Percentiles rank a stretch among this genome's conserved stretches.
Conservation (phyloP, 495 filamentous ascomycete species). For the Trichocladium antarcticum region DNA sequence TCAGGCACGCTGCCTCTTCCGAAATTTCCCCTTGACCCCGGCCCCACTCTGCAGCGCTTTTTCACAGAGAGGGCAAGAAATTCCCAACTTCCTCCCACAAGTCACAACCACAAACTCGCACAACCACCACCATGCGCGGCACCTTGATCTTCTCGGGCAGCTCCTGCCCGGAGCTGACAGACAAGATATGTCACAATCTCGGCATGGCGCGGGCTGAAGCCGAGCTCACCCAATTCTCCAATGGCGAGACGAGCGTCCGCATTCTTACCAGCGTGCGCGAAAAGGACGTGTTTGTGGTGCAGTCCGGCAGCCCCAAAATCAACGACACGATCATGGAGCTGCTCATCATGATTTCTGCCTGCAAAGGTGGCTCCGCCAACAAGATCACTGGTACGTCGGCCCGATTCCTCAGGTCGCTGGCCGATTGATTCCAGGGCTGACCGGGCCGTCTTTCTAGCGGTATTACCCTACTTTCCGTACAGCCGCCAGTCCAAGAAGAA, state of each 20-base stretch:
- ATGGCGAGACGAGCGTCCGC: constrained; percentile 90
- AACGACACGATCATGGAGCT: constrained; percentile 99
- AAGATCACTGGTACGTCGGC: constrained; percentile 77
- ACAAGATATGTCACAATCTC: constrained; percentile 49
- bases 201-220: constrained; percentile 46
- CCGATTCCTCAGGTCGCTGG: not conserved
- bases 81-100: not conserved
- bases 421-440: not conserved
- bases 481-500: constrained; percentile 99
- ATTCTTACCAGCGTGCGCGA: constrained; percentile 89
- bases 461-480: constrained; percentile 98
- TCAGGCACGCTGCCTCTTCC: no score
- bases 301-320: constrained; percentile 92
- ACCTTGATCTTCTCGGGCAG: constrained; percentile 48
- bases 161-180: constrained; percentile 45
- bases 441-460: constrained; percentile 47
- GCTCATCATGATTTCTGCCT: constrained; percentile 96
- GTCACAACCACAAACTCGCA: not conserved
- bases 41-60: no score
- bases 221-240: constrained; percentile 50
- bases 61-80: not conserved
- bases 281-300: constrained; percentile 97
- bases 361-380: constrained; percentile 93
- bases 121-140: constrained; percentile 36
- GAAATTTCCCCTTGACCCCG: no score